Evolutionary conservation across 1,139 yeast species (phyloP), one percentile per base, ranked within the genome.

Genomic region (Nakaseomyces uthaithaninus): DNA sequence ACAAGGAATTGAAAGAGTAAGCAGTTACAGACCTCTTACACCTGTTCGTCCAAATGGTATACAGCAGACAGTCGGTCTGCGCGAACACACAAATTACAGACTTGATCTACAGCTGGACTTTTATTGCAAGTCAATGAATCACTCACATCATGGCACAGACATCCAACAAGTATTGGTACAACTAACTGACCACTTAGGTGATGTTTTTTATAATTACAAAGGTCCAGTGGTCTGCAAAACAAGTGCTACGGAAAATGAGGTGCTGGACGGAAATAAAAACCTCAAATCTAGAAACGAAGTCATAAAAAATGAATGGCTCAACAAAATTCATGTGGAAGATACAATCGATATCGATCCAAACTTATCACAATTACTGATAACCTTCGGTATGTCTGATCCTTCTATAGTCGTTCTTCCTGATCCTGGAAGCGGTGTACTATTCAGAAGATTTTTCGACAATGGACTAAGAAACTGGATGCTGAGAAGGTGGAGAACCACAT

Each of bases 401-500:
- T 4, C 10, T 7, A 5, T 12, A 7, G 19, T 7, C 9, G 20
- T 31, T 9, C 3, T 31, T 2, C 35, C 25, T 8, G 35, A 31
- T n/a, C 35, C 35, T 3, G 4, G 25, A 1, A 31, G 35, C 11
- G 35, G 35, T 3, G 17, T 31, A 12, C 11, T 31, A 3, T 19
- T 31, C 4, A 31, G 35, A 20, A 19, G 35, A 20, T 31, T 20
- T 36, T 55, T 53, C 31, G 44, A 47, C 3, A 56, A 55, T 36
- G 60, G 56, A 8, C 34, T 57, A 38, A 45, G 61, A 36, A 55
- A 57, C 38, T 41, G 56, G 19, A 55, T 59, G 62, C 36, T 55
- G 19, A 47, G 53, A 15, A 49, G 53, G 47, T 43, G 42, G 19
- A 45, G 45, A 23, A 37, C 55, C 8, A 47, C 60, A 10, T 54